phyloP scores from a whole-genome alignment of 2,329 filamentous ascomycete genomes.

The Colletotrichum costaricense region DNA sequence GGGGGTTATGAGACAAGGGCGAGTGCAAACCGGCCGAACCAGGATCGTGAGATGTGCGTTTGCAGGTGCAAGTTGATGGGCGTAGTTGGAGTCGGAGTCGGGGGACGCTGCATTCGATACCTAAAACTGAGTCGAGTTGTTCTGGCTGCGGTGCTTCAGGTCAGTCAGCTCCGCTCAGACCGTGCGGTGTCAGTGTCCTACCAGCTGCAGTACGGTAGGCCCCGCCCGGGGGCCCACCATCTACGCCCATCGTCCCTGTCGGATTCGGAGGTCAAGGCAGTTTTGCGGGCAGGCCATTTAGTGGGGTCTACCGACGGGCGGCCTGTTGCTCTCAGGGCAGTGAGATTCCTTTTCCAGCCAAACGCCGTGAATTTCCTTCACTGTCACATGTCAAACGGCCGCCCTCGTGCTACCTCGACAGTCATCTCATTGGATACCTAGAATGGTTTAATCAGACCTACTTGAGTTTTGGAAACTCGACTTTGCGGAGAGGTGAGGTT shows the following conservation, averaged over 20 bases:
- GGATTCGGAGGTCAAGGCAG: background rate
- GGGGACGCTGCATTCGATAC: background rate
- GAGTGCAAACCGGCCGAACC: background rate
- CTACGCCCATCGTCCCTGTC: background rate
- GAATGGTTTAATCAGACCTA: background rate
- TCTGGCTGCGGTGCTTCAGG: background rate
- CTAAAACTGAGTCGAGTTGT: background rate
- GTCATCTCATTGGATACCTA: background rate
- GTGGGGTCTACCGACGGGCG: background rate
- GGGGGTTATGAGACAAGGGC: background rate
- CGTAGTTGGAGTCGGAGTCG: background rate
- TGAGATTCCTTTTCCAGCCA: background rate
- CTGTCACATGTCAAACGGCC: conserved; percentile 9
- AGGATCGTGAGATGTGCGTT: conserved; percentile 6
- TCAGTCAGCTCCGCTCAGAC: background rate
- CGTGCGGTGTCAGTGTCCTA: background rate
- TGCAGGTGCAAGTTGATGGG: conserved; percentile 3
- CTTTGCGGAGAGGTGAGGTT: background rate
- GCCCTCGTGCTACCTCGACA: background rate
- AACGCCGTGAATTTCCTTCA: background rate
- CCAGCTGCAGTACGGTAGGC: background rate
- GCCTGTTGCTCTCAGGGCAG: background rate
- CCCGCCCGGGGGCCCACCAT: background rate
- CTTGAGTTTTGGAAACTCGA: background rate
- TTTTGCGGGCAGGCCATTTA: conserved; percentile 1